Conservation (phyloP, 352 stramenopile species). For the Blastocystis sp. region DNA sequence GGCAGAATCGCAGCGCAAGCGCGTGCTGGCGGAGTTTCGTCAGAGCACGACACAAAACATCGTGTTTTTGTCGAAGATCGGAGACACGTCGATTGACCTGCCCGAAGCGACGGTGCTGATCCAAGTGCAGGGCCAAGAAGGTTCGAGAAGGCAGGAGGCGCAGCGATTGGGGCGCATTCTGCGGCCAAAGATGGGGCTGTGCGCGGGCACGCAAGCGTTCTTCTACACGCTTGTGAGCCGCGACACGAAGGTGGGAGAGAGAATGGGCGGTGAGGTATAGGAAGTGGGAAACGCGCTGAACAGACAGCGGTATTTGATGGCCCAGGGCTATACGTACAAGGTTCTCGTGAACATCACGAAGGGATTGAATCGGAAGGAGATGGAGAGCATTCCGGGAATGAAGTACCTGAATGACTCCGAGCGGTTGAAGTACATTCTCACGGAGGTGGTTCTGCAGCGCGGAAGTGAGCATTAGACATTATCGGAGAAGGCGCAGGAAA, state of each 20-base stretch:
- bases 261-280: background rate
- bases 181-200: slow-evolving; percentile 89
- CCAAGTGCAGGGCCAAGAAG: slow-evolving; percentile 95
- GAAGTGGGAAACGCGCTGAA: slow-evolving; percentile 99
- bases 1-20: slow-evolving; percentile 78
- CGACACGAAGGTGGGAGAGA: slow-evolving; percentile 83
- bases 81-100: slow-evolving; percentile 98
- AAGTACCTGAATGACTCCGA: slow-evolving; percentile 9
- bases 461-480: background rate
- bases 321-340: slow-evolving; percentile 99
- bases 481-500: slow-evolving; percentile 6
- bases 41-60: slow-evolving; percentile 80
- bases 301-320: slow-evolving; percentile 96
- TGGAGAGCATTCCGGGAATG: slow-evolving; percentile 3
- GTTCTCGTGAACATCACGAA: slow-evolving; percentile 80
- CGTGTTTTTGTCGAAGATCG: slow-evolving; percentile 88
- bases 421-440: background rate
- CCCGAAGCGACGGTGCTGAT: slow-evolving; percentile 99
- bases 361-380: slow-evolving; percentile 32
- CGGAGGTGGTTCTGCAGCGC: background rate
- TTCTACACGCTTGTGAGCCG: slow-evolving; percentile 99
- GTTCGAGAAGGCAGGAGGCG: slow-evolving; percentile 95
- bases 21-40: slow-evolving; percentile 81
- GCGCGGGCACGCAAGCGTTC: slow-evolving; percentile 96
- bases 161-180: slow-evolving; percentile 98